Evolutionary conservation across 192 early-diverging fungal genomes (phyloP), one percentile per base, ranked within the genome.

Genomic region (Piromyces finnis): DNA sequence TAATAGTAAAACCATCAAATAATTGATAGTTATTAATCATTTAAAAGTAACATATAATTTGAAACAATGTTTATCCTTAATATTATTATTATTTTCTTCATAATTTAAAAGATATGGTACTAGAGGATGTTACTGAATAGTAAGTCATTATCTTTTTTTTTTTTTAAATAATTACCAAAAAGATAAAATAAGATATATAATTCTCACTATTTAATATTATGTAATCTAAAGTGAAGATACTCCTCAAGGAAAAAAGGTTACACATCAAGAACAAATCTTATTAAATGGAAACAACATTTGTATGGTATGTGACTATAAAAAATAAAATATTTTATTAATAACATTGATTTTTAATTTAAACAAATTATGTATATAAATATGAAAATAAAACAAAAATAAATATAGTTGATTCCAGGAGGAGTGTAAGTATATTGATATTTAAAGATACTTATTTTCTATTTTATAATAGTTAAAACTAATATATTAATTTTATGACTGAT

Each of bases 271-370:
- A 30, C 94, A 97, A 82, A 95, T 99, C 51, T 88, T 99, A 39
- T 88, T 99, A 36, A 99, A 99, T 84, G 97, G 97, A 15, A 98
- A 94, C 86, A 96, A 98, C 85, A 96, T 99, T 78, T 96, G 95
- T 87, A 96, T 97, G 93, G 92, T 98, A 82, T 13, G 37, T 16
- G 13, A 39, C n/a, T n/a, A n/a, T n/a, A n/a, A n/a, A n/a, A n/a
- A n/a, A n/a, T n/a, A n/a, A n/a, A n/a, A n/a, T n/a, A n/a, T n/a
- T n/a, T n/a, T n/a, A n/a, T n/a, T n/a, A n/a, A n/a, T n/a, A n/a
- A n/a, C n/a, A n/a, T n/a, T n/a, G n/a, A n/a, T n/a, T n/a, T n/a
- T n/a, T n/a, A n/a, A n/a, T n/a, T n/a, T n/a, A n/a, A n/a, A n/a
- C n/a, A n/a, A n/a, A n/a, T n/a, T n/a, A n/a, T n/a, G n/a, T n/a